phyloP scores from a whole-genome alignment of 2,329 filamentous ascomycete species.

The Colletotrichum falcatum region DNA sequence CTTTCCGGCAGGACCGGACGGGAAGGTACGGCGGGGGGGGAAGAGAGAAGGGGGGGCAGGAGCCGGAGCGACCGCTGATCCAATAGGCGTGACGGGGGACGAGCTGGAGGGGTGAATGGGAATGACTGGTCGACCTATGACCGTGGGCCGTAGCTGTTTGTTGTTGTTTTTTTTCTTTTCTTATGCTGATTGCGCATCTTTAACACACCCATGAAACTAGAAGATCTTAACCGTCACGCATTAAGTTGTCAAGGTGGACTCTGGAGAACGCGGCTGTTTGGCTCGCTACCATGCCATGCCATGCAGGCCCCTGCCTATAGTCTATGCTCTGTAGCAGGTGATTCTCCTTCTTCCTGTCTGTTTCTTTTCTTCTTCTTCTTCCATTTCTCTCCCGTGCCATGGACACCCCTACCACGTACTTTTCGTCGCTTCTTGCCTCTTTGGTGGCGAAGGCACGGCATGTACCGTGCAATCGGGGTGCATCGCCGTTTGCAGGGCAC shows the following conservation, averaged over 20 bases:
- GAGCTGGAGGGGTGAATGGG: constrained; percentile 24
- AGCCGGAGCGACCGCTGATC: constrained; percentile 29
- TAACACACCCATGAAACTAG: not conserved
- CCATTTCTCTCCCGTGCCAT: not conserved
- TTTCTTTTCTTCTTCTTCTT: not conserved
- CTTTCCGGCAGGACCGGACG: constrained; percentile 26
- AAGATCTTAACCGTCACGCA: constrained; percentile 28
- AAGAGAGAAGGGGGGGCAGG: no score
- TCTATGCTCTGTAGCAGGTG: not conserved
- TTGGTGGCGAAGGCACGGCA: constrained; percentile 18
- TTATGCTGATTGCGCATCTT: not conserved
- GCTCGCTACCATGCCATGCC: constrained; percentile 18
- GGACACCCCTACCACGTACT: not conserved
- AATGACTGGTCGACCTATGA: constrained; percentile 18
- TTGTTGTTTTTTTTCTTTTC: no score
- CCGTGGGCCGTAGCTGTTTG: not conserved
- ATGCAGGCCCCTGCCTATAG: constrained; percentile 25
- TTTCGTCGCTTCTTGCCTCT: not conserved
- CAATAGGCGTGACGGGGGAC: constrained; percentile 21
- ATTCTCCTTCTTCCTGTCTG: not conserved
- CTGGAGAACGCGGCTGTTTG: constrained; percentile 11
- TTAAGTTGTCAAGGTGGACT: constrained; percentile 22
- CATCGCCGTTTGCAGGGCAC: constrained; percentile 31
- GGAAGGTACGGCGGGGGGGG: constrained; percentile 4
- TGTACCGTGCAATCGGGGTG: not conserved